phyloP scores from a whole-genome alignment of 2,329 filamentous ascomycete species.

The Chaetomium sp. region DNA sequence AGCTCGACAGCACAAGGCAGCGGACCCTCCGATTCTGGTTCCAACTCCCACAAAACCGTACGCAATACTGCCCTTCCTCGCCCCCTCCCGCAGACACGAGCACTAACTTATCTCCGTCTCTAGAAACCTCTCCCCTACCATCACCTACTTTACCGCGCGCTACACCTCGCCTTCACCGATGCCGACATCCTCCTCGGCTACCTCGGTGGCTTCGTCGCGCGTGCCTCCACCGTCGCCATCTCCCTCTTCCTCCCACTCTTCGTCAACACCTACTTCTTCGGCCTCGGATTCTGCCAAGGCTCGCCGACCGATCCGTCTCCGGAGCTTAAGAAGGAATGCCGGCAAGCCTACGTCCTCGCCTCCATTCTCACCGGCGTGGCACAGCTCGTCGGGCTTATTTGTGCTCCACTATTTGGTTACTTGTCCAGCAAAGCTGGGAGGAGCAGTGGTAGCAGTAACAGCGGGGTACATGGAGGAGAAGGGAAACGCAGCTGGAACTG shows the following conservation, averaged over 20 bases:
- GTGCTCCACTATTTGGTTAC: constrained; percentile 82
- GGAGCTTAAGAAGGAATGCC: constrained; percentile 79
- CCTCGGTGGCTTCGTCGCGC: constrained; percentile 86
- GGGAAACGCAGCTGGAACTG: constrained; percentile 52
- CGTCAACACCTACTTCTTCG: constrained; percentile 84
- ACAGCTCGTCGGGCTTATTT: constrained; percentile 77
- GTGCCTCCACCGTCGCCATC: constrained; percentile 90
- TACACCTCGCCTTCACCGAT: constrained; percentile 67
- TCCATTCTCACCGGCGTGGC: constrained; percentile 83
- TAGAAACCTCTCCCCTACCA: constrained; percentile 49
- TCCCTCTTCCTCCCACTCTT: constrained; percentile 91
- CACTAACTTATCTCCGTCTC: background rate
- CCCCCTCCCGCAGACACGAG: background rate
- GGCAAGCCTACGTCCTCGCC: constrained; percentile 79
- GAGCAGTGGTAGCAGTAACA: background rate
- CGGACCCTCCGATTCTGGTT: constrained; percentile 4
- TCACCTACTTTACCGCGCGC: constrained; percentile 53
- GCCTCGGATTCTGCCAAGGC: constrained; percentile 69
- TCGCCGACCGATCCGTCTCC: constrained; percentile 56
- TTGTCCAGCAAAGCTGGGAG: constrained; percentile 52
- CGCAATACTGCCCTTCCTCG: background rate
- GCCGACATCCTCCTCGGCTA: constrained; percentile 80
- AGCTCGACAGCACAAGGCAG: constrained; percentile 22
- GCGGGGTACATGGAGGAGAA: background rate
- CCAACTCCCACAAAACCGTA: constrained; percentile 14